These are phyloP conservation scores for Saccharomyces hybrid DNA, from an alignment of 1,139 yeast genomes.

Conservation along the genomic window DNA sequence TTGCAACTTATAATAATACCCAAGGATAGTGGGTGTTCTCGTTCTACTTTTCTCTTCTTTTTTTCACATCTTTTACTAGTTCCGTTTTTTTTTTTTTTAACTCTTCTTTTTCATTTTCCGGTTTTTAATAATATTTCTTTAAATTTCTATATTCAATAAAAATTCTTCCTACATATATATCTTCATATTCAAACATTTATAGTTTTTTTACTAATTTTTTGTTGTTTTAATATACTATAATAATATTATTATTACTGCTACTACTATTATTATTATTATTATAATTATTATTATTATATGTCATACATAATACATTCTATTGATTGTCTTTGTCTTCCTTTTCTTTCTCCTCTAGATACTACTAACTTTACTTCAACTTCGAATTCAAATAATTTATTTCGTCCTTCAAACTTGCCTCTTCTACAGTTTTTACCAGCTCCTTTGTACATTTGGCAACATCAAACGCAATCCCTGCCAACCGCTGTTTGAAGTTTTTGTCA, in stretches of 20 bases:
- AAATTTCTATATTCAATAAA: background rate
- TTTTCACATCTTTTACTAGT: background rate
- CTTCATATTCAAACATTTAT: slow-evolving; percentile 1
- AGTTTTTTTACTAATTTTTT: background rate
- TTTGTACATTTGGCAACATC: slow-evolving; percentile 94
- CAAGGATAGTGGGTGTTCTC: background rate
- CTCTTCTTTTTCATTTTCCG: background rate
- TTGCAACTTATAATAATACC: slow-evolving; percentile 15
- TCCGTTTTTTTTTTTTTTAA: background rate
- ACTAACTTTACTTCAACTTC: slow-evolving; percentile 19
- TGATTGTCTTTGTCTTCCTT: background rate
- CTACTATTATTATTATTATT: background rate
- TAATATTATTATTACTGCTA: background rate
- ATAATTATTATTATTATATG: background rate
- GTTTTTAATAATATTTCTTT: background rate
- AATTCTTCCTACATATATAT: background rate
- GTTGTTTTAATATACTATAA: background rate
- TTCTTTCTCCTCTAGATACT: background rate
- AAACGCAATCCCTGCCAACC: slow-evolving; percentile 89
- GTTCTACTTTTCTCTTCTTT: background rate
- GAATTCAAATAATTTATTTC: slow-evolving; percentile 48
- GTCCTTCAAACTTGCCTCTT: slow-evolving; percentile 82
- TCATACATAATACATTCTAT: background rate
- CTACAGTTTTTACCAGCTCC: slow-evolving; percentile 90
- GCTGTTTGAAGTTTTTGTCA: slow-evolving; percentile 75